Evolutionary conservation across 2,329 filamentous ascomycete genomes (phyloP).

Genomic region (Pseudogymnoascus sp.): DNA sequence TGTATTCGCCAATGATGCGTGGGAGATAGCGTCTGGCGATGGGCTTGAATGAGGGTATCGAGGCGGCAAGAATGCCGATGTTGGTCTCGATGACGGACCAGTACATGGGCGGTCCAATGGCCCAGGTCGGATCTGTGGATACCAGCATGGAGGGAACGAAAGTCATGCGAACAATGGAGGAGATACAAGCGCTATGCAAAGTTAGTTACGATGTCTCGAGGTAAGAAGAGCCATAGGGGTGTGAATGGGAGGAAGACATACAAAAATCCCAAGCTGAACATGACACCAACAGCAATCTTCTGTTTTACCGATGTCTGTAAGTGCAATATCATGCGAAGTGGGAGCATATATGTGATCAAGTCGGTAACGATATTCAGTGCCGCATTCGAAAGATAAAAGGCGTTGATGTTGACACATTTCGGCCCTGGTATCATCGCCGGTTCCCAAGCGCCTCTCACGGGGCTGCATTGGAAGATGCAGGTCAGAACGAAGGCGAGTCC

Average conservation of each 20-base stretch:
- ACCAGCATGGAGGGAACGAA: constrained; percentile 36
- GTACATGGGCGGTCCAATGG: constrained; percentile 34
- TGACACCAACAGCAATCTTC: constrained; percentile 34
- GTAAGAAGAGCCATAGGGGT: not conserved
- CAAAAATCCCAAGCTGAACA: constrained; percentile 28
- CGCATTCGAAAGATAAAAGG: constrained; percentile 39
- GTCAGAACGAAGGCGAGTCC: constrained; percentile 34
- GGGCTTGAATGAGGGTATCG: constrained; percentile 34
- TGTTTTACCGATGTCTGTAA: constrained; percentile 37
- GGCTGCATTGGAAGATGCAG: constrained; percentile 36
- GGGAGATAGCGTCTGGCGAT: constrained; percentile 35
- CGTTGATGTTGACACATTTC: constrained; percentile 36
- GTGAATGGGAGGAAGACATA: not conserved
- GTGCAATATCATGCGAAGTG: constrained; percentile 34
- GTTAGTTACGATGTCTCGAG: not conserved
- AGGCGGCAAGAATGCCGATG: constrained; percentile 34
- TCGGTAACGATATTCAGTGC: constrained; percentile 39
- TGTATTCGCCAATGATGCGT: constrained; percentile 22
- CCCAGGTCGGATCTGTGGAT: constrained; percentile 28
- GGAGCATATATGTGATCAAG: constrained; percentile 36
- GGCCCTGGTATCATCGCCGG: constrained; percentile 18
- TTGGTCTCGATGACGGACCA: constrained; percentile 36
- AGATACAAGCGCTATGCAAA: constrained; percentile 33
- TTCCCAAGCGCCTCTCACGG: constrained; percentile 33
- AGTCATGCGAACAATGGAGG: constrained; percentile 38